Base-by-base conservation (phyloP, 2,329 filamentous ascomycete genomes). In the Xylaria sp. region DNA sequence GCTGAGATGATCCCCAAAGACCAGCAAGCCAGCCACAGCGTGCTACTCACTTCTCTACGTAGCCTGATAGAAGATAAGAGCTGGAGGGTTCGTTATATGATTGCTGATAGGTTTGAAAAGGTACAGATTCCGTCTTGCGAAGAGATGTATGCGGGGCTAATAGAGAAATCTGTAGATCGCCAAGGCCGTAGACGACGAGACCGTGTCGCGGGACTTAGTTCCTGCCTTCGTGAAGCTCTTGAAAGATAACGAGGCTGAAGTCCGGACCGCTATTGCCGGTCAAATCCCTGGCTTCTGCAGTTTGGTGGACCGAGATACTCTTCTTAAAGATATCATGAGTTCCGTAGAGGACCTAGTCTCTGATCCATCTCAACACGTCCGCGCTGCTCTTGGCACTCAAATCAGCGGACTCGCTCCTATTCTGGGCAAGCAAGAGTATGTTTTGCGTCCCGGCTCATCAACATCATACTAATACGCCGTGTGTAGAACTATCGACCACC, bases 71-170 rank as follows among this genome's bases (percentile, higher is more conserved):
- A 98, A 78, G 96, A 99, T 82, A 99, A 98, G 89, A 98, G 96
- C 84, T 99, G 96, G 96, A 91, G 96, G 78, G 96, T 99, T 69
- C 90, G 96, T 80, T 99, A 98, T 83, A 99, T 99, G 96, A 96
- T 99, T 76, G 96, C 96, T 58, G 96, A 99, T 82, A 90, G 94
- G 80, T 99, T 98, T 79, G 96, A 99, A 83, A 98, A 98, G 92
- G 94, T 94, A 79, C n/a, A 52, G 44, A 37, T 25, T 5, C 44
- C n/a, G n/a, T 48, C 59, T 79, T 58, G 28, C 15, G 15, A 12
- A 34, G 6, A 46, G n/a, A 52, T 31, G 20, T 23, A 48, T 52
- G 58, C 25, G 37, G 25, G 18, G 25, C 28, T 57, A 63, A 62
- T 41, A 12, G 28, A 52, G 59, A 9, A 67, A 51, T 65, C 34